Evolutionary conservation across 1,284 basidiomycete species (phyloP).

Genomic region (Sphaerobolus stellatus): DNA sequence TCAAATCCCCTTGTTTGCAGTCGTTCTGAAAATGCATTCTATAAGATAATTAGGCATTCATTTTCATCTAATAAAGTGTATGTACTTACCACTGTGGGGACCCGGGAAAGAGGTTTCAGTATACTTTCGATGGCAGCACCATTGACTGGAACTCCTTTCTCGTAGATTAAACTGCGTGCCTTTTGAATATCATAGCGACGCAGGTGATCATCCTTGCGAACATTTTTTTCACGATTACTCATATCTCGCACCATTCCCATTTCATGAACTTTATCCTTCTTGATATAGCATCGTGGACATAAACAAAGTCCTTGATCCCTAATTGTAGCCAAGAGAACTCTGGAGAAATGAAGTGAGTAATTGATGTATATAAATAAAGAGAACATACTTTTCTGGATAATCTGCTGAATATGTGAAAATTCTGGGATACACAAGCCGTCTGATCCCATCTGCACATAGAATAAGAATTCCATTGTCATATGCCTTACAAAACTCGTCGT

Average conservation of each 20-base stretch:
- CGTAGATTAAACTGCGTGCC: conserved; percentile 25
- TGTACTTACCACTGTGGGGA: conserved; percentile 16
- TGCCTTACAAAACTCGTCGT: conserved; percentile 21
- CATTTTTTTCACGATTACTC: conserved; percentile 1
- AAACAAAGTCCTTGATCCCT: conserved; percentile 17
- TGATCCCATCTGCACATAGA: neutral
- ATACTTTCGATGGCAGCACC: conserved; percentile 12
- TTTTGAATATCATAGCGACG: neutral
- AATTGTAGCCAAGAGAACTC: conserved; percentile 15
- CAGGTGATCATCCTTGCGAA: conserved; percentile 6
- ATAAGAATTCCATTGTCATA: neutral
- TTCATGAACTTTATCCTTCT: conserved; percentile 9
- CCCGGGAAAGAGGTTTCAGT: conserved; percentile 12
- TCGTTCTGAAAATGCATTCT: conserved; percentile 35
- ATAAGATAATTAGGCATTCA: neutral
- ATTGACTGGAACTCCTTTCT: conserved; percentile 18
- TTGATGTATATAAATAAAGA: neutral
- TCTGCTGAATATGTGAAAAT: conserved; percentile 28
- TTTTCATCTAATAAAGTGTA: neutral
- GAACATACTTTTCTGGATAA: conserved; percentile 30
- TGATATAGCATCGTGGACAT: conserved; percentile 20
- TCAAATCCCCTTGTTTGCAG: conserved; percentile 27
- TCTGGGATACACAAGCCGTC: neutral
- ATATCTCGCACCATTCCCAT: conserved; percentile 20
- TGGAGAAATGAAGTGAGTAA: neutral